Conservation (phyloP, 441 rosid species). For the Biscutella auriculata region DNA sequence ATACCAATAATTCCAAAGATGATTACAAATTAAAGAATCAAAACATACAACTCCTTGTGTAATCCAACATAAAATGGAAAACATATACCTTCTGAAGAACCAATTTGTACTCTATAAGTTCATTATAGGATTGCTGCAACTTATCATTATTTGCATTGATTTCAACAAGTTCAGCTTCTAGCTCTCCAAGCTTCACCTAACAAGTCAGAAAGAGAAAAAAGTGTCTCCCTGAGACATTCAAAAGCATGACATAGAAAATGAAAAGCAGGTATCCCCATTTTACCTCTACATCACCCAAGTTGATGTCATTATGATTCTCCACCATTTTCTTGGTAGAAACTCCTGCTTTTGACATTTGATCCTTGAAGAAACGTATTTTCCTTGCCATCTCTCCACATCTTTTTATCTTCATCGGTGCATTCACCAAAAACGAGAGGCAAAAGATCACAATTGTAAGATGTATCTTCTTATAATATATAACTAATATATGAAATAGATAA, state of each 20-base stretch:
- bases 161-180: conserved; percentile 82
- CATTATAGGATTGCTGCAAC: conserved; percentile 63
- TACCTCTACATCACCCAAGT: conserved; percentile 71
- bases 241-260: conserved; percentile 4
- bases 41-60: neutral
- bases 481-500: neutral
- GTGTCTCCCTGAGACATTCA: neutral
- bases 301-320: conserved; percentile 22
- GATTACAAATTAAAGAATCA: neutral
- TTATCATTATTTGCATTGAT: conserved; percentile 79
- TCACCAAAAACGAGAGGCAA: neutral
- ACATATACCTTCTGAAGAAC: conserved; percentile 66
- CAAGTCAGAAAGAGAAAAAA: neutral
- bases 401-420: conserved; percentile 62
- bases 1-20: neutral
- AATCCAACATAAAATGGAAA: conserved; percentile 1
- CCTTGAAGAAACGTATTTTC: conserved; percentile 64
- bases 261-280: neutral
- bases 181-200: conserved; percentile 68
- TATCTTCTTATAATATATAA: neutral
- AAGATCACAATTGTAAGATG: neutral
- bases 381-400: conserved; percentile 85
- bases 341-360: conserved; percentile 77
- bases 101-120: conserved; percentile 69
- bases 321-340: conserved; percentile 30